Evolutionary conservation across 2,329 filamentous ascomycete genomes (phyloP), one percentile per base, ranked within the genome.

Genomic region (Epichloe brachyelytri): DNA sequence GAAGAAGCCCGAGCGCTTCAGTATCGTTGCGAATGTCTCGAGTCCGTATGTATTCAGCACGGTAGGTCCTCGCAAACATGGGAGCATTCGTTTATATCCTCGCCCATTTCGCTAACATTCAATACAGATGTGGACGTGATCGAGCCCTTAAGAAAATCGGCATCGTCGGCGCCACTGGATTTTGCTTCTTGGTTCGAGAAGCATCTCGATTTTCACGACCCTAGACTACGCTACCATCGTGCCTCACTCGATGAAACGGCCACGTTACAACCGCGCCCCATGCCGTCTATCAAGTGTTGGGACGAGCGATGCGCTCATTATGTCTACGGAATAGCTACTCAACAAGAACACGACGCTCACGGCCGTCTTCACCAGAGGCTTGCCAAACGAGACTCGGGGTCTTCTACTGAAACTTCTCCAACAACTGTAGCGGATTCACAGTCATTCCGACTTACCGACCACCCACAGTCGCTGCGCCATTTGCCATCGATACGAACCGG

Each of bases 11-110:
- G 77, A 51, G 68, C 71, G 38, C 64, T 80, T 49, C 77, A 80
- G 60, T 77, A 80, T 58, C 73, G 73, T 56, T 79, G 77, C 63
- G 77, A 80, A 63, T 78, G 75, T 61, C 72, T 80, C 50, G 76
- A 80, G 59, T 68, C 68, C 48, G 71, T 71, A 51, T 75, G 76
- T 58, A 61, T 76, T 49, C 62, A 65, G 52, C 60, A 67, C 55
- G 59, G 65, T 68, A 58, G 55, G 63, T 50, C 17, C 10, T 48
- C 20, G 3, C 17, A 17, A 38, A 36, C 3, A 12, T n/a, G 34
- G 19, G 3, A 46, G 14, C 33, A 26, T 15, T 5, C n/a, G 3
- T 20, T 5, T 6, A 7, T 14, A 20, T 37, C 10, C 11, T 37
- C 17, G 44, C 19, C 6, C 33, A 46, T 22, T 15, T 37, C n/a